Conservation (phyloP, 345 rosid genomes). For the Eucalyptus pauciflora region DNA sequence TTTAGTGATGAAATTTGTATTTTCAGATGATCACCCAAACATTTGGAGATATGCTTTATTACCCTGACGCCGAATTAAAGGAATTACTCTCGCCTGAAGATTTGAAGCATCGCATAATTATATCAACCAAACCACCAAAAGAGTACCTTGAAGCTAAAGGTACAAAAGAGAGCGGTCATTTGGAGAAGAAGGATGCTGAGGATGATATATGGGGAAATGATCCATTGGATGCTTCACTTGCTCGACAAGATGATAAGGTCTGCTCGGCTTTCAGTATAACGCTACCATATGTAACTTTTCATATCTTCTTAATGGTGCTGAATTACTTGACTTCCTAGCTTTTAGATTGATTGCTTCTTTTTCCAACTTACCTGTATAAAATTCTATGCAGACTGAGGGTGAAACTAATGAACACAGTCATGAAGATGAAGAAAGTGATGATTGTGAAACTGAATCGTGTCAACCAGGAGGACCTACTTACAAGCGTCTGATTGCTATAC, state of each 20-base stretch:
- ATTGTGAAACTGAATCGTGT: conserved; percentile 7
- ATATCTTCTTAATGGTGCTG: not conserved
- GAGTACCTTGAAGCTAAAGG: conserved; percentile 57
- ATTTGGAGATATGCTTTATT: conserved; percentile 76
- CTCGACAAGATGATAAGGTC: conserved; percentile 29
- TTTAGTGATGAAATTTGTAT: not conserved
- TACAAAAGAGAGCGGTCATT: conserved; percentile 22
- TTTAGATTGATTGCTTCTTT: not conserved
- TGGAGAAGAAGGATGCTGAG: conserved; percentile 25
- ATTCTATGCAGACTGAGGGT: conserved; percentile 23
- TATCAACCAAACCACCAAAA: conserved; percentile 96
- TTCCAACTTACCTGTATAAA: not conserved
- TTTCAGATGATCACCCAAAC: conserved; percentile 69
- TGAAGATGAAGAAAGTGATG: conserved; percentile 14
- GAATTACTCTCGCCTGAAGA: conserved; percentile 75
- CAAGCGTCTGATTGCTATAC: conserved; percentile 56
- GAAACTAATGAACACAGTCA: conserved; percentile 16
- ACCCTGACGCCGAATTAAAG: conserved; percentile 64
- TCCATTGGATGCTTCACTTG: conserved; percentile 16
- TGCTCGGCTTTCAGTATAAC: not conserved
- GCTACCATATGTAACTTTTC: not conserved
- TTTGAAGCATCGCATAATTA: conserved; percentile 52
- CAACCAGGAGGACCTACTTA: conserved; percentile 22
- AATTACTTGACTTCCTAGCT: not conserved
- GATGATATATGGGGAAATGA: conserved; percentile 52